Base-by-base conservation (phyloP, 2,329 filamentous ascomycete genomes). In the Penicillium corylophilum region DNA sequence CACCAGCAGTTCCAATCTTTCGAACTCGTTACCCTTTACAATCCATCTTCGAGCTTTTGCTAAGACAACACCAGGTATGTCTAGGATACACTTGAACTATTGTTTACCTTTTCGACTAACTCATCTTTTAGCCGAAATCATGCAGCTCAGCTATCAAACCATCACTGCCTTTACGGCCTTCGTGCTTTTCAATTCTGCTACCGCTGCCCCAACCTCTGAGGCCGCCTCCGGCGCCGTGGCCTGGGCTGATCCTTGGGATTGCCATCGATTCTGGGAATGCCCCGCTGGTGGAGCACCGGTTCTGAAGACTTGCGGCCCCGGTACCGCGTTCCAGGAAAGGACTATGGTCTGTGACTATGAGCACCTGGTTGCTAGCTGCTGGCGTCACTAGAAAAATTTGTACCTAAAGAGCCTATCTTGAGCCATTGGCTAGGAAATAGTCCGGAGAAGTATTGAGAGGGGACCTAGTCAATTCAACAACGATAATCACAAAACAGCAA, bases 231-330 rank as follows among this genome's bases (percentile, higher is more conserved):
- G 39, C 15, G 29, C 46, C 36, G 46, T 18, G 9, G 39, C 48
- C 29, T 54, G 51, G 51, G 43, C 51, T 5, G 51, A 54, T 18
- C 43, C 44, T 42, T 20, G 39, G 12, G 44, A 54, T 33, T 54
- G 51, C 39, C 51, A 54, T 15, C 33, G 33, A 41, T 54, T 54
- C 42, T 54, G 28, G n/a, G 51, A 54, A 35, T 54, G 51, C 16
- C 47, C 51, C 15, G 24, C 36, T 23, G 51, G 51, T 23, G 48
- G 51, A 8, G 16, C 35, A 2, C 51, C 51, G 3, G 51, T 54
- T 18, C 39, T 46, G 36, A 54, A 54, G 31, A 51, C 51, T 12
- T 54, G 51, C 4, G 51, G 51, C 12, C 51, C 51, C 10, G 51
- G 51, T 9, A 50, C 51, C 20, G 51, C 51, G n/a, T 54, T 47